Evolutionary conservation across 2,329 filamentous ascomycete genomes (phyloP).

Genomic region (Colletotrichum sp.): DNA sequence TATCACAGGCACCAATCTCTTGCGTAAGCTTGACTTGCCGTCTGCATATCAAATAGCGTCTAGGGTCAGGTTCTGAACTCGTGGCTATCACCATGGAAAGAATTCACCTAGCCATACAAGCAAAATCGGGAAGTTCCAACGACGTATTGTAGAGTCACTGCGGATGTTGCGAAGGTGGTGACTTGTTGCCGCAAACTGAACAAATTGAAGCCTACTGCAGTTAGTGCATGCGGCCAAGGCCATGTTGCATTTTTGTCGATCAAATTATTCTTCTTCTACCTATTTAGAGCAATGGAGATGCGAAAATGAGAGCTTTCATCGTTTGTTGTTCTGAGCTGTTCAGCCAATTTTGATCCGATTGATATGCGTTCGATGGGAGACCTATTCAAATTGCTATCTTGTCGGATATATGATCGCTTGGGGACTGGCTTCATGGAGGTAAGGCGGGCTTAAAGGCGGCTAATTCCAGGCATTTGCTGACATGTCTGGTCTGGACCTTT

Average conservation of each 20-base stretch:
- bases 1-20: not conserved
- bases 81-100: not conserved
- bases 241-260: fast-evolving
- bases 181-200: not conserved
- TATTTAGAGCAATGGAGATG: fast-evolving
- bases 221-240: not conserved
- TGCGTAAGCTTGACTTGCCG: not conserved
- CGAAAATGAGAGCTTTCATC: not conserved
- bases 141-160: not conserved
- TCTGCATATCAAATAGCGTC: not conserved
- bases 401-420: fast-evolving
- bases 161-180: fast-evolving
- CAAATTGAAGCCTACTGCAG: fast-evolving
- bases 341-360: not conserved
- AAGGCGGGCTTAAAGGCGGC: not conserved
- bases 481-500: not conserved
- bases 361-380: not conserved
- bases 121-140: not conserved
- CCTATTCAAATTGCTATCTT: not conserved
- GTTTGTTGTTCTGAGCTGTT: fast-evolving
- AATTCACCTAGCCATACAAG: not conserved
- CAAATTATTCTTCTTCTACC: not conserved
- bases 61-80: not conserved
- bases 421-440: not conserved
- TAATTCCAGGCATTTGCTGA: not conserved